Base-by-base conservation (phyloP, 371 early-diverging fungal species). In the Mortierella sp. region DNA sequence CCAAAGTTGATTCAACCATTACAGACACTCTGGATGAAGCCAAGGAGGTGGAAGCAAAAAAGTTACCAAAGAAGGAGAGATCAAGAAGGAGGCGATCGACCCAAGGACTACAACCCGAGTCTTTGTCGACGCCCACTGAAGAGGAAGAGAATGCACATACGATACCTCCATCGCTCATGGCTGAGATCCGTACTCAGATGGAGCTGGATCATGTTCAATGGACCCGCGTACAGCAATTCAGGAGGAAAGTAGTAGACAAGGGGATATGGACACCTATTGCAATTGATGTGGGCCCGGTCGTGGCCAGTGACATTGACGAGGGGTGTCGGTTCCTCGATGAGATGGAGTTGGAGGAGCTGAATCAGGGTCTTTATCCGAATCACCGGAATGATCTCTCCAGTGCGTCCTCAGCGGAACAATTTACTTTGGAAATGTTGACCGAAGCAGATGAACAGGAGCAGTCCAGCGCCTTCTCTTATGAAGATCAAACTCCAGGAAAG, bases 101-200 rank as follows among this genome's bases (percentile, higher is more conserved):
- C 14, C 23, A 12, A 21, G 60, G 5, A 7, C n/a, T 4, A 16
- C 7, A 19, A 4, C 28, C 30, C 25, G 28, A 26, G 37, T n/a
- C 14, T 3, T 19, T 28, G 30, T 18, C 30, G 57, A 57, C 37
- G 30, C 15, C 37, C 16, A 30, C 14, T 18, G 25, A 23, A 45
- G 60, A 19, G 16, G 4, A 25, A 14, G 53, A 68, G 50, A 62
- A 61, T 25, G 43, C n/a, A 15, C 15, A 52, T 26, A 58, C 53
- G 57, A 71, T 76, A 2, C 68, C 76, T 5, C 7, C 47, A 5
- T 29, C 29, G 53, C 46, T 71, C 29, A 60, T 64, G 76, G 50
- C 30, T 4, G 72, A 68, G 44, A 71, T 76, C 25, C 56, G 23
- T 25, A 58, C 63, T 14, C 76, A 76, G 48, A 76, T 76, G 76